Percentiles rank a stretch among this genome's conserved stretches.
Conservation (phyloP, 176 grass and related monocot species). For the Metroxylon sagu region DNA sequence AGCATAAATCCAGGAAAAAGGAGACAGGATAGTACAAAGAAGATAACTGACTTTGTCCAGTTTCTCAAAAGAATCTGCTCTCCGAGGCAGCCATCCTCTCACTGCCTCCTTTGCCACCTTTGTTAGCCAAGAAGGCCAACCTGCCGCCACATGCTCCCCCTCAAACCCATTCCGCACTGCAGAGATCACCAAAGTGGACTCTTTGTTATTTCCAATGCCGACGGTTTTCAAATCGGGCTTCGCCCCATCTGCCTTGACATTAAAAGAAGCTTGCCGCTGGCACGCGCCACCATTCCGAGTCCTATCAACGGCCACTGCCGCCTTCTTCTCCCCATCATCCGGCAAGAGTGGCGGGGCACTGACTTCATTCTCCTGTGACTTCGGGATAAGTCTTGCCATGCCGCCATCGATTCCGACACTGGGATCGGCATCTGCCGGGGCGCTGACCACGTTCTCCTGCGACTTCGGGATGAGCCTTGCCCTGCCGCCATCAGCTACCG, state of each 20-base stretch:
- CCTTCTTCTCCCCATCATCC: slow-evolving; percentile 20
- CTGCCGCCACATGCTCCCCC: slow-evolving; percentile 48
- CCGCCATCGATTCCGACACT: slow-evolving; percentile 28
- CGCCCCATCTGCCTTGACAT: slow-evolving; percentile 19
- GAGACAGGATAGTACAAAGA: slow-evolving; percentile 1
- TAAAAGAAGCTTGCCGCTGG: slow-evolving; percentile 6
- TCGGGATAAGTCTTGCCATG: slow-evolving; percentile 60
- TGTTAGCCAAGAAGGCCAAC: slow-evolving; percentile 87
- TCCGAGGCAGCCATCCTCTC: slow-evolving; percentile 80
- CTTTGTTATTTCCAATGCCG: slow-evolving; percentile 6
- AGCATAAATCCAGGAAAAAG: background rate
- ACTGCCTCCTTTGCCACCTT: slow-evolving; percentile 82
- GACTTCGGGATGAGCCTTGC: slow-evolving; percentile 17
- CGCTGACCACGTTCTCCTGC: slow-evolving; percentile 27
- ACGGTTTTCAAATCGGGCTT: slow-evolving; percentile 25
- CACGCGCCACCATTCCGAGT: slow-evolving; percentile 4
- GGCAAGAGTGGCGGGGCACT: slow-evolving; percentile 27
- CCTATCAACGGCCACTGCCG: slow-evolving; percentile 1
- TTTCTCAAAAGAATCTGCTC: slow-evolving; percentile 92
- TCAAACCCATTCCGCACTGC: slow-evolving; percentile 23
- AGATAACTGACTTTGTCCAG: slow-evolving; percentile 61
- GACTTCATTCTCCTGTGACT: slow-evolving; percentile 25
- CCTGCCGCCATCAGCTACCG: slow-evolving; percentile 30
- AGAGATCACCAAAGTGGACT: slow-evolving; percentile 29
- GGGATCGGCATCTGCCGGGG: slow-evolving; percentile 24